Base-by-base conservation (phyloP, 1,284 basidiomycete species). In the Ganoderma multipileum region DNA sequence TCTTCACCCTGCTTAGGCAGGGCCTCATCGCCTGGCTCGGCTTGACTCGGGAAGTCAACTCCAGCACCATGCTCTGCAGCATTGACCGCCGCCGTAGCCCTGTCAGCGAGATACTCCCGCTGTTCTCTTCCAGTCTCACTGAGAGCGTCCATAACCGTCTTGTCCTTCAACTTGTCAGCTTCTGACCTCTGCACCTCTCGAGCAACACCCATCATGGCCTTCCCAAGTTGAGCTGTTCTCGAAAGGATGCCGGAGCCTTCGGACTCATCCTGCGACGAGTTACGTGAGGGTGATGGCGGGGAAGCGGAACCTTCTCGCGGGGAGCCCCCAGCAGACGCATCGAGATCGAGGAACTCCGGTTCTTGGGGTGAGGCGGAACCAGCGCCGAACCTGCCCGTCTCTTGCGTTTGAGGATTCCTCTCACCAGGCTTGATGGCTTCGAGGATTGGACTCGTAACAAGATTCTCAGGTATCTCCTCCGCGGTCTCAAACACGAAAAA, bases 401-500 rank as follows among this genome's bases (percentile, higher is more conserved):
- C 73, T 39, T 68, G 70, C 2, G 63, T 62, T 11, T 74, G 72
- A 0, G 74, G 71, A 65, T 79, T 80, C 16, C 72, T 64, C 74
- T 81, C 71, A 20, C 84, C 83, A 9, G 86, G 84, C 65, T 83
- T 81, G 4, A 89, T 91, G 5, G 92, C 87, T 71, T 88, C 85
- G 23, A 97, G 88, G 26, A 97, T 83, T 28, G 98, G 98, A 81
- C 94, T 96, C 0, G 98, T 99, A 74, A 97, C 93, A 68, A 99
- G 88, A 76, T 97, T 95, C 59, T 91, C 93, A 1, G 98, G 97
- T 41, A 99, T 91, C 71, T 97, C 94, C 63, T 93, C 94, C 58
- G 98, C 95, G 1, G 97, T 98, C 81, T 99, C 97, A 74, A 99
- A 95, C 50, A 99, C 94, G 77, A 99, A 99, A 85, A 99, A 99